A percentile compares a stretch with the other conserved stretches of the same genome.
Conservation (phyloP, 306 rosid genomes). For the Betula pendula region DNA sequence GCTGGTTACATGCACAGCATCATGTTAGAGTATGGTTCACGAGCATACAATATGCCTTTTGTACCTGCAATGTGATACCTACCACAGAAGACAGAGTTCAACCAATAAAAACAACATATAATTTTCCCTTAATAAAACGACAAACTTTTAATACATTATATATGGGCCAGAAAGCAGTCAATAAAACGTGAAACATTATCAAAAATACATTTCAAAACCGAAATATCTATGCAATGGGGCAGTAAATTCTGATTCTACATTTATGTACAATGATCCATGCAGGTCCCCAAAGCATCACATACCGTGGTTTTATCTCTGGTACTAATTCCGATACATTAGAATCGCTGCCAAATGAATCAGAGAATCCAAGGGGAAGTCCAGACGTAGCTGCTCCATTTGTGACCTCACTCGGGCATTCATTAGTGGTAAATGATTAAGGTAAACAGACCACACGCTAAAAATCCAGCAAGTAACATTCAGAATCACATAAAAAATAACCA, state of each 20-base stretch:
- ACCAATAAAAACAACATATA: not conserved
- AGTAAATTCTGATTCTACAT: not conserved
- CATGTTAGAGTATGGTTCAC: conserved; percentile 88
- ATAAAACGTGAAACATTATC: not conserved
- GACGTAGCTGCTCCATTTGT: conserved; percentile 55
- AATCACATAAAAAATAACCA: conserved; percentile 3
- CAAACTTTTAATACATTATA: not conserved
- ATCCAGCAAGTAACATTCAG: conserved; percentile 14
- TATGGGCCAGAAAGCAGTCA: not conserved
- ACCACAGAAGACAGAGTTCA: conserved; percentile 34
- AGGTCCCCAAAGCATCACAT: conserved; percentile 25
- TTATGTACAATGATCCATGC: not conserved
- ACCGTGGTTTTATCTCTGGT: conserved; percentile 96
- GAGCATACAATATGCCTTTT: conserved; percentile 75
- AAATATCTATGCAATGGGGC: not conserved
- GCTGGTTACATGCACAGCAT: conserved; percentile 90
- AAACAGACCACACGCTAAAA: conserved; percentile 24
- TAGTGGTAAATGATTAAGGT: conserved; percentile 73
- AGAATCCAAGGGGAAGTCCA: conserved; percentile 61
- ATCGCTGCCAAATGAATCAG: conserved; percentile 61
- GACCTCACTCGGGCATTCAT: conserved; percentile 87
- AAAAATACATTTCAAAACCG: not conserved
- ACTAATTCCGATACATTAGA: conserved; percentile 70
- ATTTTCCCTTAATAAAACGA: not conserved
- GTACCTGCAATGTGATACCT: conserved; percentile 95